Conservation (phyloP, 768 basidiomycete genomes). For the Naganishia vaughanmartiniae region DNA sequence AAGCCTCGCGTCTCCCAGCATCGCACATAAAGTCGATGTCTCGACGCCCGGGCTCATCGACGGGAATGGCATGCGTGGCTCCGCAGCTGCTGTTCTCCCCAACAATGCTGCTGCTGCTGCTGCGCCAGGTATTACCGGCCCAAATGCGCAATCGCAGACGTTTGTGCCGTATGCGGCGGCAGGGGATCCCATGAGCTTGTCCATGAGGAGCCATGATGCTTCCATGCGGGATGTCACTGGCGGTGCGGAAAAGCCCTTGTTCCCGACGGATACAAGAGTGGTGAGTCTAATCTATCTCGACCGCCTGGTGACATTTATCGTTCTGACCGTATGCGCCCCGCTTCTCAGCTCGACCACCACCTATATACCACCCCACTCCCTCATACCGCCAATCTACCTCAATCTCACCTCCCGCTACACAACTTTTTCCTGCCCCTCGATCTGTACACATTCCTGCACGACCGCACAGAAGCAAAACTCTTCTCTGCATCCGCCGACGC, state of each 20-base stretch:
- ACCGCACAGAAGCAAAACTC: conserved; percentile 48
- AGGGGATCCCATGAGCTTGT: conserved; percentile 2
- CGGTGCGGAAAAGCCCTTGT: conserved; percentile 20
- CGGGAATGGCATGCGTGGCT: conserved; percentile 14
- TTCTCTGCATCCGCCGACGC: conserved; percentile 52
- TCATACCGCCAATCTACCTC: conserved; percentile 59
- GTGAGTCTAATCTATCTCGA: neutral
- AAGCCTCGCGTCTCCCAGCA: conserved; percentile 13
- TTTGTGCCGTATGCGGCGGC: conserved; percentile 1
- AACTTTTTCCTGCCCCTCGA: conserved; percentile 82
- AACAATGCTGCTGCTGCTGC: neutral
- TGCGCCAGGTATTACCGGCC: neutral
- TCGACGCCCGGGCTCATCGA: conserved; percentile 17
- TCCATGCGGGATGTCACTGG: conserved; percentile 3
- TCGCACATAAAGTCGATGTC: conserved; percentile 15
- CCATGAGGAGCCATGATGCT: conserved; percentile 8
- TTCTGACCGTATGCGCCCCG: neutral
- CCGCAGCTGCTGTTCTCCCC: neutral
- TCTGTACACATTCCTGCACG: conserved; percentile 51
- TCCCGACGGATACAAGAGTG: conserved; percentile 26
- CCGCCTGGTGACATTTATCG: neutral
- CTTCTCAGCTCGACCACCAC: conserved; percentile 77
- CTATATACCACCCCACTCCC: conserved; percentile 72
- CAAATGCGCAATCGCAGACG: conserved; percentile 10
- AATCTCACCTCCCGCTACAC: conserved; percentile 50